Evolutionary conservation across 2,329 filamentous ascomycete species (phyloP).

Genomic region (Fusarium sp.): DNA sequence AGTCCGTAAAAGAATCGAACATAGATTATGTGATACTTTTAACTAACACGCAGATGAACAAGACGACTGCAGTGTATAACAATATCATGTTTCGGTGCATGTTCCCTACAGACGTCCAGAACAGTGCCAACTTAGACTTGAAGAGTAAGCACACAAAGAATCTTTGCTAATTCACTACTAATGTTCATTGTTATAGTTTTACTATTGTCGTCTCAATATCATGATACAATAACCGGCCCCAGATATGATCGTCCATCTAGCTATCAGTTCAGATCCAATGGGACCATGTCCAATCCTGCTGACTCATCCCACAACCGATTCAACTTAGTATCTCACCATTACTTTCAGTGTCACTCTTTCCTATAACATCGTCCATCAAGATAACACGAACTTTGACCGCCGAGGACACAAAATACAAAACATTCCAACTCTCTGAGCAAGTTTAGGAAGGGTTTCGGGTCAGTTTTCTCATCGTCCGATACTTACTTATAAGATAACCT

Average conservation of each 20-base stretch:
- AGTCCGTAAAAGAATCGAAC: neutral
- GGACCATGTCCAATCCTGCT: conserved; percentile 30
- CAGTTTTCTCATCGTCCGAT: neutral
- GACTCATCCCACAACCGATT: conserved; percentile 42
- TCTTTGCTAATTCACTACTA: neutral
- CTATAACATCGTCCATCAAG: neutral
- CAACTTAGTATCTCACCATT: neutral
- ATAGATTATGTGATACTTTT: neutral
- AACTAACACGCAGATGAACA: neutral
- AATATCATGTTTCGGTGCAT: neutral
- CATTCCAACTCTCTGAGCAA: neutral
- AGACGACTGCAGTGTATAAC: conserved; percentile 4
- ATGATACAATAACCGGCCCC: neutral
- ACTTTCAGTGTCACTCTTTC: neutral
- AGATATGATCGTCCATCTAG: conserved; percentile 1
- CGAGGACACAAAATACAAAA: neutral
- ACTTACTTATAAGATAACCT: neutral
- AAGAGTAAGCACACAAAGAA: neutral
- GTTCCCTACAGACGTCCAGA: neutral
- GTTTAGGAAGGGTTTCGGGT: neutral
- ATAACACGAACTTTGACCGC: neutral
- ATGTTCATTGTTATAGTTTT: neutral
- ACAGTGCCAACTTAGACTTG: neutral
- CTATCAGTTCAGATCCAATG: conserved; percentile 34
- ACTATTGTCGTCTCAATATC: neutral